Evolutionary conservation across 2,329 filamentous ascomycete genomes (phyloP).

Genomic region (Pseudogymnoascus sp.): DNA sequence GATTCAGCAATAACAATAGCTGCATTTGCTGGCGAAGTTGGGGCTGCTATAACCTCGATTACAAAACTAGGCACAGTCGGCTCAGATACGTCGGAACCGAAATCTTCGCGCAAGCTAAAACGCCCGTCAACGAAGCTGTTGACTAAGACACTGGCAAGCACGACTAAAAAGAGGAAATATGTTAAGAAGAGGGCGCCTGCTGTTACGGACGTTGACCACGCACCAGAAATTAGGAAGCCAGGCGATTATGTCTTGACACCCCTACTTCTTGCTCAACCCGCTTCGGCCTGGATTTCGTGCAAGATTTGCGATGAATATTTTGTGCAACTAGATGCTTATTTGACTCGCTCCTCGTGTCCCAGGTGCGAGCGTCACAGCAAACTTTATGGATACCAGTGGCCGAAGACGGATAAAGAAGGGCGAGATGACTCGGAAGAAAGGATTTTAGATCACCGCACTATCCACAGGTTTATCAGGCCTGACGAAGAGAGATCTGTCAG

Average conservation of each 20-base stretch:
- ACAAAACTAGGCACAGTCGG: background rate
- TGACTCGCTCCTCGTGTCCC: constrained; percentile 76
- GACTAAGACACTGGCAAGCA: constrained; percentile 17
- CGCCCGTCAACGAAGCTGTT: constrained; percentile 9
- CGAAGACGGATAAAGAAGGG: constrained; percentile 80
- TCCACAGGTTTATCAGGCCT: constrained; percentile 73
- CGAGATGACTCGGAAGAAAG: constrained; percentile 62
- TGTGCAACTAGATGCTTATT: constrained; percentile 81
- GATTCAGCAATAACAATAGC: background rate
- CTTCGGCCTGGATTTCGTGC: constrained; percentile 81
- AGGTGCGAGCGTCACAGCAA: constrained; percentile 94
- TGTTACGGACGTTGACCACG: constrained; percentile 20
- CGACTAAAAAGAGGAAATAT: constrained; percentile 14
- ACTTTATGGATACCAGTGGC: constrained; percentile 91
- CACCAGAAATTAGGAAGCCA: constrained; percentile 42
- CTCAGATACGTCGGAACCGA: background rate
- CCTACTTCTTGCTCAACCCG: constrained; percentile 63
- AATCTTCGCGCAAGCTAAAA: constrained; percentile 7
- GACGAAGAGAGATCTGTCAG: constrained; percentile 48
- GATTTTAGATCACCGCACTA: constrained; percentile 68
- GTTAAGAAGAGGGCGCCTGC: constrained; percentile 15
- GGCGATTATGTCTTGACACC: constrained; percentile 80
- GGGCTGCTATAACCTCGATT: background rate
- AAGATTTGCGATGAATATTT: constrained; percentile 75
- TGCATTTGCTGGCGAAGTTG: background rate